Conservation (phyloP, 352 stramenopile species). For the Phytophthora capsici region DNA sequence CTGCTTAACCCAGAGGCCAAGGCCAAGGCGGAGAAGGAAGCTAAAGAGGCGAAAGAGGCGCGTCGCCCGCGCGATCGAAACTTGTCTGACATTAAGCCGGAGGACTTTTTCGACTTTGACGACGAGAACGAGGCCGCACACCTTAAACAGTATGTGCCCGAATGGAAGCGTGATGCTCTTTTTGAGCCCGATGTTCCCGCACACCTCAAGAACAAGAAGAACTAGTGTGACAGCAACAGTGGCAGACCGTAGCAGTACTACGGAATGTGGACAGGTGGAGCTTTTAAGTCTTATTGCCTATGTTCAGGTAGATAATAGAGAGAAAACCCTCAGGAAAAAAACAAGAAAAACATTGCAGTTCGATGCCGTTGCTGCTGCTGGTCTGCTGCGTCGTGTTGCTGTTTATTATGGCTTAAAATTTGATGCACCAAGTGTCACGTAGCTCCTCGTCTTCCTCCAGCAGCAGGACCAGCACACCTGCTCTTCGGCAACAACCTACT, state of each 20-base stretch:
- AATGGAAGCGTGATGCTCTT: constrained; percentile 85
- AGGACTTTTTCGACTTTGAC: constrained; percentile 63
- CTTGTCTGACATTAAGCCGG: constrained; percentile 46
- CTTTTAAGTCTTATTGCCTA: constrained; percentile 16
- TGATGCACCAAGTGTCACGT: constrained; percentile 1
- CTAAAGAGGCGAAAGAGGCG: constrained; percentile 44
- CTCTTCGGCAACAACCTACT: constrained; percentile 36
- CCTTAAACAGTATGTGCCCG: constrained; percentile 83
- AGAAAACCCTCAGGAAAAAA: constrained; percentile 17
- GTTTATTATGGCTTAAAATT: constrained; percentile 30
- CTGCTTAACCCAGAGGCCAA: constrained; percentile 55
- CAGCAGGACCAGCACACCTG: not conserved
- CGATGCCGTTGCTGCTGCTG: not conserved
- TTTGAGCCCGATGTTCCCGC: constrained; percentile 71
- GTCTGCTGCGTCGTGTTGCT: constrained; percentile 13
- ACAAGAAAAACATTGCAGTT: constrained; percentile 14
- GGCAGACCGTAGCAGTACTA: not conserved
- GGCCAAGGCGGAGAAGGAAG: constrained; percentile 42
- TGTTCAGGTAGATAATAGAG: constrained; percentile 39
- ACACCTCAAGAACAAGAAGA: constrained; percentile 61
- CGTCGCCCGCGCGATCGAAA: constrained; percentile 32
- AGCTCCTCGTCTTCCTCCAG: not conserved
- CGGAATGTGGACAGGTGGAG: constrained; percentile 13
- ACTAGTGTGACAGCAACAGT: constrained; percentile 13
- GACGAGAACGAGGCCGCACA: constrained; percentile 70